phyloP scores from a whole-genome alignment of 768 basidiomycete genomes.

The Russula emetica region DNA sequence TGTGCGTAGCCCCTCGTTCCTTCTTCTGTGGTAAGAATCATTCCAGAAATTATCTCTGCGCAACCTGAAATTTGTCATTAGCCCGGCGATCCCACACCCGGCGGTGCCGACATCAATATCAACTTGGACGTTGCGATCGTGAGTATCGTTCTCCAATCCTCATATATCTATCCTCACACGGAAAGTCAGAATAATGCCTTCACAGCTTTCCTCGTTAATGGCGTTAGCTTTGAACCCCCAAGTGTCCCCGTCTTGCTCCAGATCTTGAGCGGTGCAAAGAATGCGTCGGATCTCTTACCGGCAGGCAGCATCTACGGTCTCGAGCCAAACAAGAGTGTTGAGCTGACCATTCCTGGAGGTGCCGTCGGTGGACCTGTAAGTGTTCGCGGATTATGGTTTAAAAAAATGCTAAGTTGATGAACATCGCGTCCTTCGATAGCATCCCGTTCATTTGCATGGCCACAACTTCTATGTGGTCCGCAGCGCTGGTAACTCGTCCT shows the following conservation, averaged over 20 bases:
- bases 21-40: not conserved
- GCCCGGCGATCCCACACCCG: not conserved
- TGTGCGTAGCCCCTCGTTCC: not conserved
- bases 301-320: constrained; percentile 17
- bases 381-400: not conserved
- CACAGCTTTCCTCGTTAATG: not conserved
- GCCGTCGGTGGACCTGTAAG: constrained; percentile 13
- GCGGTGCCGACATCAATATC: not conserved
- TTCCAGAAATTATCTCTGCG: not conserved
- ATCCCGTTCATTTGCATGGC: constrained; percentile 21
- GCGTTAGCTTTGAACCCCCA: not conserved
- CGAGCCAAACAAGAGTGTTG: not conserved
- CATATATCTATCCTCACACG: not conserved
- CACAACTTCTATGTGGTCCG: constrained; percentile 29
- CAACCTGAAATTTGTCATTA: not conserved
- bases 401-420: no score
- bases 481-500: constrained; percentile 15
- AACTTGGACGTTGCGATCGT: not conserved
- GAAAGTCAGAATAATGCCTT: not conserved
- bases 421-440: not conserved
- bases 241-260: constrained; percentile 22
- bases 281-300: constrained; percentile 5
- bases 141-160: not conserved
- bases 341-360: constrained; percentile 17
- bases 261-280: constrained; percentile 15